phyloP scores from a whole-genome alignment of 2,329 filamentous ascomycete genomes.

The Xylaria sp. region DNA sequence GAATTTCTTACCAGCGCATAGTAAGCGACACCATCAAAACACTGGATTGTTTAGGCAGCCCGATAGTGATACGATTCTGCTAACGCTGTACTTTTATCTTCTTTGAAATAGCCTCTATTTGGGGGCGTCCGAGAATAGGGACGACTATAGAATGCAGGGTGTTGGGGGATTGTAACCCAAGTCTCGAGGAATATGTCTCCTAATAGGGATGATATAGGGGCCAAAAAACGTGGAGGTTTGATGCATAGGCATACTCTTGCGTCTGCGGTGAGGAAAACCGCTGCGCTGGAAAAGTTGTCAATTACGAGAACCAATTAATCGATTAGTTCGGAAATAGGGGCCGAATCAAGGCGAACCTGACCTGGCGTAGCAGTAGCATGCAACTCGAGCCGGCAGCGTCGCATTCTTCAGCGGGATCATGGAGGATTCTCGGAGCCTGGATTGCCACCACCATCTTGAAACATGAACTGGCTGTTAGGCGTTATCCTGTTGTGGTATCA shows the following conservation, averaged over 20 bases:
- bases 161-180: constrained; percentile 23
- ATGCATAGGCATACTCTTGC: constrained; percentile 11
- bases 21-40: neutral
- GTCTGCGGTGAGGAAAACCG: constrained; percentile 6
- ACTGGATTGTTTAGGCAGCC: neutral
- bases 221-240: neutral
- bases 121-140: constrained; percentile 25
- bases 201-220: constrained; percentile 15
- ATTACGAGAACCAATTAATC: constrained; percentile 20
- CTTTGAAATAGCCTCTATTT: neutral
- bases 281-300: constrained; percentile 9
- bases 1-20: constrained; percentile 1
- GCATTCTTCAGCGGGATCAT: constrained; percentile 26
- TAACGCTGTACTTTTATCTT: neutral
- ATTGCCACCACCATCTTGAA: constrained; percentile 27
- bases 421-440: constrained; percentile 17
- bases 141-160: neutral
- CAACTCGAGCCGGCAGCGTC: constrained; percentile 23
- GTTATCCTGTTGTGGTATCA: constrained; percentile 14
- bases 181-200: constrained; percentile 20
- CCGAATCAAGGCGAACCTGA: constrained; percentile 16
- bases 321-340: constrained; percentile 22
- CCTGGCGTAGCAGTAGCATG: constrained; percentile 25
- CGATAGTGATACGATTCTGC: neutral
- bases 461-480: constrained; percentile 13